Evolutionary conservation across 2,329 filamentous ascomycete genomes (phyloP), one percentile per base, ranked within the genome.

Genomic region (Aspergillus quadricinctus): DNA sequence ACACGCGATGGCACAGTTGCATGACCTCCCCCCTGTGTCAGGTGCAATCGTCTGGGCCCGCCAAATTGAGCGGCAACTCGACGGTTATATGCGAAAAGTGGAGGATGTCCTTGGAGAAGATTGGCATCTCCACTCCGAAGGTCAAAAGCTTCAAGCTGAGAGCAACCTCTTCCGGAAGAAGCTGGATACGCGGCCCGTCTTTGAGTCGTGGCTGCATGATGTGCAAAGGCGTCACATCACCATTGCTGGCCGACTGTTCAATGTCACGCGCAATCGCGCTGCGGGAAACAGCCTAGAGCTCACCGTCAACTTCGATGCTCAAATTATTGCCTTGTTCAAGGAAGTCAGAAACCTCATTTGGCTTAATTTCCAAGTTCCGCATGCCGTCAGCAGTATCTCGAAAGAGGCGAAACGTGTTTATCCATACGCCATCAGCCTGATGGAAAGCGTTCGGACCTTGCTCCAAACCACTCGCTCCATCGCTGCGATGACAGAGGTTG

Each of bases 371-470:
- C 88, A 90, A 55, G 90, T 99, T 25, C 95, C 95, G 8, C 94
- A 99, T 73, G 87, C 90, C 14, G 91, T 99, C 68, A 95, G 88
- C 74, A 97, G 91, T 61, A 91, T 96, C 53, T 96, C 95, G 1
- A 99, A 97, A 74, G 94, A 99, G 72, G 95, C 94, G n/a, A 96
- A 97, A 76, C 86, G 94, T 53, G 94, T 99, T 3, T 99, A 99
- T 66, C 94, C 94, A 0, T 99, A 95, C 69, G 94, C 95, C 25
- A 92, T 99, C 62, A 97, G 92, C 69, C 78, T 99, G 63, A 99
- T 99, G 92, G 94, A 99, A 76, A 97, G 92, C 67, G 91, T 97
- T n/a, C 85, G 92, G 57, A 97, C 92, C 0, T 88, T 96, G 61
- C 84, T 91, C 1, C 93, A 97, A 74, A 97, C 92, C 0, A 88